These are phyloP conservation scores for Porogramme epimiltina DNA, from an alignment of 1,284 basidiomycete genomes.

Conservation along the genomic window DNA sequence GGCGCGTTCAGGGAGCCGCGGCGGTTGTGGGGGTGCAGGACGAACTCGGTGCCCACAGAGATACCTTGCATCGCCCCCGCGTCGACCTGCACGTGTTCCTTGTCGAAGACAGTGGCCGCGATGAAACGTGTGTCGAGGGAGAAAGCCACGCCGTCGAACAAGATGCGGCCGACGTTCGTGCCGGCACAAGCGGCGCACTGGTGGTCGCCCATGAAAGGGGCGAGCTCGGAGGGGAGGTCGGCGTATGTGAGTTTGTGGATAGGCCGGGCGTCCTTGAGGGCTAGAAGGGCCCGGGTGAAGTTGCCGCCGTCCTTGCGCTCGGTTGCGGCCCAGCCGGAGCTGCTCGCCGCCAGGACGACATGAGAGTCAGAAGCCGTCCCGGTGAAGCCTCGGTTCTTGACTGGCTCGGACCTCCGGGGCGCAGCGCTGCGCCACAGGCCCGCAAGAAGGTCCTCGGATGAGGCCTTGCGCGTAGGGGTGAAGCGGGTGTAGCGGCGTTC, in stretches of 20 bases:
- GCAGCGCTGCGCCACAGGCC: conserved; percentile 55
- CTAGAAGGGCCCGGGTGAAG: conserved; percentile 57
- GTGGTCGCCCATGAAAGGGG: conserved; percentile 28
- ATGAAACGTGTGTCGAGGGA: conserved; percentile 48
- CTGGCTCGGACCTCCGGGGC: conserved; percentile 28
- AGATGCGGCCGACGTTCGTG: conserved; percentile 44
- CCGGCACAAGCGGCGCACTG: conserved; percentile 58
- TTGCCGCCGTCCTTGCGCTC: conserved; percentile 63
- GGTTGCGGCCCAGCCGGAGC: conserved; percentile 49
- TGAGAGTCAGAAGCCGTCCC: conserved; percentile 44
- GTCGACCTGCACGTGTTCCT: conserved; percentile 46
- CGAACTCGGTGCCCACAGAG: conserved; percentile 59
- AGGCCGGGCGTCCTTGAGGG: conserved; percentile 43
- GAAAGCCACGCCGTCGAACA: conserved; percentile 61
- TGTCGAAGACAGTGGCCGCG: conserved; percentile 41
- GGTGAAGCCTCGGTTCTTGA: conserved; percentile 48
- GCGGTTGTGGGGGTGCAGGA: conserved; percentile 59
- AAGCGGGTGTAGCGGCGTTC: conserved; percentile 52
- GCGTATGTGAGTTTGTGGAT: conserved; percentile 55
- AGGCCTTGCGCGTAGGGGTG: conserved; percentile 54
- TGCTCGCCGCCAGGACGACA: conserved; percentile 56
- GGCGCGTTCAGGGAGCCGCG: conserved; percentile 55
- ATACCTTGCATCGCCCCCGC: conserved; percentile 63
- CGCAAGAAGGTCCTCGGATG: conserved; percentile 50
- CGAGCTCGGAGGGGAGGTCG: conserved; percentile 48